Evolutionary conservation across 2,329 filamentous ascomycete species (phyloP), one percentile per base, ranked within the genome.

Genomic region (Xylariaceae sp.): DNA sequence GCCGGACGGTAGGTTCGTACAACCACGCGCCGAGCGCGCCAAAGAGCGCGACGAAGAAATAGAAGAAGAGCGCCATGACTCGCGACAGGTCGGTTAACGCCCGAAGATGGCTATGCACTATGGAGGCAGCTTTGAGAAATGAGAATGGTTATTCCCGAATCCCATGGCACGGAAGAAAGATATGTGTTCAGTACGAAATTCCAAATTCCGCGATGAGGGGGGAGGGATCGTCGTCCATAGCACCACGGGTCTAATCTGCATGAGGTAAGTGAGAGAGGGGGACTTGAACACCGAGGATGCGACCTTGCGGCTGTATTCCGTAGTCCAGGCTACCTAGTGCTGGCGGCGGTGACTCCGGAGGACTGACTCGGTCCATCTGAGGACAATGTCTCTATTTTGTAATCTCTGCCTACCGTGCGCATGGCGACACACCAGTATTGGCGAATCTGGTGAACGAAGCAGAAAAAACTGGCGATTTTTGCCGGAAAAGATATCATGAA

Each of bases 41-140:
- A 17, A 69, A 47, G 44, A 68, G 55, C 15, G 64, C 42, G 3
- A 65, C 57, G 8, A 61, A 34, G 4, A 67, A 15, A 23, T 66
- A 69, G 3, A 56, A 35, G 23, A 63, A 58, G 10, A 56, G 3
- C 8, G 64, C 67, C 68, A 69, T 69, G 34, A 13, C 42, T 52
- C 47, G 55, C 11, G 8, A 13, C 45, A n/a, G 18, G 23, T 7
- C 34, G 2, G 2, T 15, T 10, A 13, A n/a, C 37, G 23, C 35
- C 11, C 17, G 23, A 30, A 54, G 10, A 48, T 51, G 4, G 4
- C 0, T 17, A 57, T 18, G 17, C 17, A 18, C 49, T n/a, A 11
- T 37, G 11, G n/a, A 4, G 37, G 11, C 18, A 23, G 11, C 23
- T 18, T 37, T 48, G 34, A 10, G 50, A 18, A 44, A 48, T 11